A percentile compares a stretch with the other conserved stretches of the same genome.
Conservation (phyloP, 129 eudicot species). For the Escallonia herrerae region DNA sequence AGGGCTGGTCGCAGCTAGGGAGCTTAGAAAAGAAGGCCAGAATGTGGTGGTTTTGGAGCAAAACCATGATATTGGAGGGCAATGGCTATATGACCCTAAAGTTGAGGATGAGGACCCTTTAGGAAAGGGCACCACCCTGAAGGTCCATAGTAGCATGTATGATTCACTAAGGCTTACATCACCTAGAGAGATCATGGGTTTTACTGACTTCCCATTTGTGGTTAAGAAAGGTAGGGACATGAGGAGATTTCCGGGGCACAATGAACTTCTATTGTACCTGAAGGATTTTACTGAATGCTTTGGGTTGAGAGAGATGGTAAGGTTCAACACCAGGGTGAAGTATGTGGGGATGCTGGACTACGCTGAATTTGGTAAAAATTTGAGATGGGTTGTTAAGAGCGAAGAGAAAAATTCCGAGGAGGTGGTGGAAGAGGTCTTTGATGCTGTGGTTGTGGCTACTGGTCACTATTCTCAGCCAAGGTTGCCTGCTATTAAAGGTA, state of each 20-base stretch:
- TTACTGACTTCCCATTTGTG: constrained; percentile 72
- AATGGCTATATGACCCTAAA: constrained; percentile 81
- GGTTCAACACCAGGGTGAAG: constrained; percentile 70
- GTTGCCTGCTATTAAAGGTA: constrained; percentile 77
- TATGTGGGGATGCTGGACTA: constrained; percentile 61
- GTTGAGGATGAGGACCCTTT: constrained; percentile 59
- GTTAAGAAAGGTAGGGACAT: constrained; percentile 68
- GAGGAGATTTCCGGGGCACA: constrained; percentile 84
- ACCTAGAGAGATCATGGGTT: constrained; percentile 91
- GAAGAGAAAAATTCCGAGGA: constrained; percentile 36
- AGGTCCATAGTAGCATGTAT: constrained; percentile 77
- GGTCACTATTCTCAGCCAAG: constrained; percentile 88
- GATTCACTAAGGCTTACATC: constrained; percentile 65
- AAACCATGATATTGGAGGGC: constrained; percentile 86
- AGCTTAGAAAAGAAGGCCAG: constrained; percentile 81
- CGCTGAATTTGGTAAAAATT: constrained; percentile 35
- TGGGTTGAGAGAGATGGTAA: constrained; percentile 66
- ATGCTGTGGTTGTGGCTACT: constrained; percentile 90
- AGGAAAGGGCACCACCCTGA: constrained; percentile 30
- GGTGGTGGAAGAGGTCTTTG: constrained; percentile 63
- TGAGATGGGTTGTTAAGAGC: constrained; percentile 67
- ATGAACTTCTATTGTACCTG: constrained; percentile 56
- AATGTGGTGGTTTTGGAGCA: constrained; percentile 76
- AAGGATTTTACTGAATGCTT: constrained; percentile 67
- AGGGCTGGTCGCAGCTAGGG: constrained; percentile 82